Conservation (phyloP, 805 yeast species). For the Barnettozyma sucrosica region DNA sequence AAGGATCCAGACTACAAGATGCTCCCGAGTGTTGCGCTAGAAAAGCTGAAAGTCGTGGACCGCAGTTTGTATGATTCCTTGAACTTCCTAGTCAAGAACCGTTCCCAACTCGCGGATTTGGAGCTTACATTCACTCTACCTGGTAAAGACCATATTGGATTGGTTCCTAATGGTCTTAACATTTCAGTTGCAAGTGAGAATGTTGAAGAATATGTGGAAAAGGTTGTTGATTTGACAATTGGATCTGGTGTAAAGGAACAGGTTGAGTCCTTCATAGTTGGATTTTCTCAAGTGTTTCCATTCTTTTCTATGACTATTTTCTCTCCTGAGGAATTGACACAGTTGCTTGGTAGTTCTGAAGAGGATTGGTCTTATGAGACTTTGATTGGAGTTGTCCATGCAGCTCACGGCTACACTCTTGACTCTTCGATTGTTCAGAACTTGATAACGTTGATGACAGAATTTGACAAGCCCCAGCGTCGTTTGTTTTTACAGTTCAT, state of each 20-base stretch:
- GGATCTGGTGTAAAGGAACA: slow-evolving; percentile 62
- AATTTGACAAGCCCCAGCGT: slow-evolving; percentile 48
- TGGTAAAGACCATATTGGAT: slow-evolving; percentile 58
- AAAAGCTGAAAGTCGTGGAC: slow-evolving; percentile 48
- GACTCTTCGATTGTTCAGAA: slow-evolving; percentile 60
- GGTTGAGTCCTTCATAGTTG: slow-evolving; percentile 62
- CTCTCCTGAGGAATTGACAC: slow-evolving; percentile 65
- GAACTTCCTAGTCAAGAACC: slow-evolving; percentile 40
- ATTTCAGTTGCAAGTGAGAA: slow-evolving; percentile 45
- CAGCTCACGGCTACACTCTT: slow-evolving; percentile 84
- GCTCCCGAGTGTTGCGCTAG: slow-evolving; percentile 7
- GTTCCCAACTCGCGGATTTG: slow-evolving; percentile 42
- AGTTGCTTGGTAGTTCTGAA: slow-evolving; percentile 66
- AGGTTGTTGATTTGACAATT: slow-evolving; percentile 52
- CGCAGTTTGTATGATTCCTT: slow-evolving; percentile 53
- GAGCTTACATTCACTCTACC: slow-evolving; percentile 69
- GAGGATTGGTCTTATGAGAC: slow-evolving; percentile 84
- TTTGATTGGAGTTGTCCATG: slow-evolving; percentile 54
- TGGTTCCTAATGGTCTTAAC: slow-evolving; percentile 51
- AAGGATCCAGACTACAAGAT: slow-evolving; percentile 10
- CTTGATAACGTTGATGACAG: slow-evolving; percentile 55
- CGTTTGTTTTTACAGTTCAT: slow-evolving; percentile 77
- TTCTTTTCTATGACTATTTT: slow-evolving; percentile 65
- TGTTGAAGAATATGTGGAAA: slow-evolving; percentile 49
- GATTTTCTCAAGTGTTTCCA: slow-evolving; percentile 82